Conservation (phyloP, 164 flowering plant species). For the Berberis vulgaris region DNA sequence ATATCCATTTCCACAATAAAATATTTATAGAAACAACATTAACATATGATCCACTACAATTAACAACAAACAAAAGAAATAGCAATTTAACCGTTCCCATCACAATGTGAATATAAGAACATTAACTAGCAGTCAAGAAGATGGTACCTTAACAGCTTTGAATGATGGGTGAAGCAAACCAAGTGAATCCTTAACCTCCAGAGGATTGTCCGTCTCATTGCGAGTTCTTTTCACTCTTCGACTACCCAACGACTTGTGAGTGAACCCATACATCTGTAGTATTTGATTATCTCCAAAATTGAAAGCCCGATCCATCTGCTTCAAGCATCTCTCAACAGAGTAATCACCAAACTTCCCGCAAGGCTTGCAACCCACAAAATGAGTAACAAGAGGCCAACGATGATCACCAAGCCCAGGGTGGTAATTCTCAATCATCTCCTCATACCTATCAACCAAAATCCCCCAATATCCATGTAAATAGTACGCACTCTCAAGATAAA, state of each 20-base stretch:
- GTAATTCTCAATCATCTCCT: constrained; percentile 66
- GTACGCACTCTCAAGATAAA: constrained; percentile 53
- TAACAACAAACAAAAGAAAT: constrained; percentile 11
- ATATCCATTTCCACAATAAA: neutral
- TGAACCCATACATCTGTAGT: constrained; percentile 62
- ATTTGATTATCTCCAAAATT: constrained; percentile 80
- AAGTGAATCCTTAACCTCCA: constrained; percentile 52
- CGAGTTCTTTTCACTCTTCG: constrained; percentile 47
- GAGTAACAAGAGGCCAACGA: constrained; percentile 79
- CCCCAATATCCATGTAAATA: constrained; percentile 85
- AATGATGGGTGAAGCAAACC: constrained; percentile 66
- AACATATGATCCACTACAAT: constrained; percentile 2
- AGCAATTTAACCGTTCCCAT: neutral
- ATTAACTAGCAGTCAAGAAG: constrained; percentile 20
- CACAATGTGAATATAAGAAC: neutral
- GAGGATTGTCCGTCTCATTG: constrained; percentile 58
- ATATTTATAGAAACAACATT: constrained; percentile 6
- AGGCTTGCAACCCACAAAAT: constrained; percentile 78
- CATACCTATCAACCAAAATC: constrained; percentile 64
- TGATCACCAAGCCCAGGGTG: constrained; percentile 78
- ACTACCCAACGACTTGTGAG: constrained; percentile 53
- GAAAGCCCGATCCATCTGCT: constrained; percentile 78
- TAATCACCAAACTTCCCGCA: constrained; percentile 76
- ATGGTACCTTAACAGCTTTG: constrained; percentile 51
- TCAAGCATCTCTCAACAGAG: constrained; percentile 67